Conservation (phyloP, 306 rosid genomes). For the Corylus americana region DNA sequence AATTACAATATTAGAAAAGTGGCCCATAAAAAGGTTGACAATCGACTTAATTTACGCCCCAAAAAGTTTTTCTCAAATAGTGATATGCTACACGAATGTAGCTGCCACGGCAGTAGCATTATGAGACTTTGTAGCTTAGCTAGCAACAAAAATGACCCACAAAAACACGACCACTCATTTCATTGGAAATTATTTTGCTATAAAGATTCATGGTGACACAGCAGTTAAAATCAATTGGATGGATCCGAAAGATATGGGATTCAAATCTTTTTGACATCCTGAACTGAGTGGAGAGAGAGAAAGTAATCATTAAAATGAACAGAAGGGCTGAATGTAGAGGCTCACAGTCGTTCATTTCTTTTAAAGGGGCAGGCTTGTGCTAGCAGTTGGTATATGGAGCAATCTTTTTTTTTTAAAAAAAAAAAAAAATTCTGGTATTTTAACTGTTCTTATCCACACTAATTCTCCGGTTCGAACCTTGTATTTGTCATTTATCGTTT, state of each 20-base stretch:
- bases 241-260: conserved; percentile 1
- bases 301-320: background rate
- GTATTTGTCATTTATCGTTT: too few species aligned
- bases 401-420: too few species aligned
- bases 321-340: background rate
- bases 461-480: too few species aligned
- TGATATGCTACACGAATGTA: background rate
- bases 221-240: background rate
- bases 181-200: background rate
- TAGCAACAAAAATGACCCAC: conserved; percentile 8
- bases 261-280: background rate
- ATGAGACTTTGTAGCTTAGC: background rate
- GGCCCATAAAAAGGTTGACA: background rate
- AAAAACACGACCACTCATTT: background rate
- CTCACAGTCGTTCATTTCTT: background rate
- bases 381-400: too few species aligned
- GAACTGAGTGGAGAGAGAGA: background rate
- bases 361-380: too few species aligned
- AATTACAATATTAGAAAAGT: background rate
- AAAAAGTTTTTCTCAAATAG: background rate
- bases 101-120: background rate
- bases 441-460: too few species aligned
- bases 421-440: too few species aligned
- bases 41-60: background rate
- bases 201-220: background rate